Base-by-base conservation (phyloP, 192 early-diverging fungal genomes). In the Polychytrium aggregatum region DNA sequence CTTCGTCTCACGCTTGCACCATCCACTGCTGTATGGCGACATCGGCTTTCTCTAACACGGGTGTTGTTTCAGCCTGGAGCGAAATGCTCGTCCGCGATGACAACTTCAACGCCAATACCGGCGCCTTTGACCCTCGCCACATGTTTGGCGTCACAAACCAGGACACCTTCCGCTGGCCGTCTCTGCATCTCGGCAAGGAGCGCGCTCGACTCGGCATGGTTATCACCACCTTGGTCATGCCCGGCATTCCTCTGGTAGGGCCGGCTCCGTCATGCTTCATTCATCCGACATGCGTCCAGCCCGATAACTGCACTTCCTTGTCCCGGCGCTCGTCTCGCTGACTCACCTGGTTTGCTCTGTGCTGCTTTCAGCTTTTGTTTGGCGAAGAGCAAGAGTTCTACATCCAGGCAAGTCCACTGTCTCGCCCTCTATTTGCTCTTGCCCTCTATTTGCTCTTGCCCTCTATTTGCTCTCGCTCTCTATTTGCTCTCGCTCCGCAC, bases 141-240 rank as follows among this genome's bases (percentile, higher is more conserved):
- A 48, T 53, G 51, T 53, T 49, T 49, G 51, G 38, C 4, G 38
- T 38, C 8, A 24, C 11, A 2, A 49, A 49, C 48, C 48, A 49
- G 21, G 48, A 49, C 26, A 25, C 25, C 10, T 35, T 49, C 33
- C 35, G 48, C 20, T 49, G 48, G 48, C 6, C 36, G 16, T 26
- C 48, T 5, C 3, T 49, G 4, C 13, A 20, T 2, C 6, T 42
- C 26, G 48, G 48, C 16, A 8, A 2, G 36, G 3, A 5, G 38
- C 25, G 33, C 7, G 37, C 10, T 10, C 35, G 34, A 24, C 21
- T 49, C 17, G 48, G 48, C 16, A 7, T 21, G 9, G 9, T 49
- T 16, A 3, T 49, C 17, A 37, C 26, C 3, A 49, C 16, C 6
- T 38, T 49, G 4, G 31, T 49, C 17, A 3, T 39, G 17, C 48